Evolutionary conservation across 345 rosid species (phyloP).

Genomic region (Euphorbia lathyris): DNA sequence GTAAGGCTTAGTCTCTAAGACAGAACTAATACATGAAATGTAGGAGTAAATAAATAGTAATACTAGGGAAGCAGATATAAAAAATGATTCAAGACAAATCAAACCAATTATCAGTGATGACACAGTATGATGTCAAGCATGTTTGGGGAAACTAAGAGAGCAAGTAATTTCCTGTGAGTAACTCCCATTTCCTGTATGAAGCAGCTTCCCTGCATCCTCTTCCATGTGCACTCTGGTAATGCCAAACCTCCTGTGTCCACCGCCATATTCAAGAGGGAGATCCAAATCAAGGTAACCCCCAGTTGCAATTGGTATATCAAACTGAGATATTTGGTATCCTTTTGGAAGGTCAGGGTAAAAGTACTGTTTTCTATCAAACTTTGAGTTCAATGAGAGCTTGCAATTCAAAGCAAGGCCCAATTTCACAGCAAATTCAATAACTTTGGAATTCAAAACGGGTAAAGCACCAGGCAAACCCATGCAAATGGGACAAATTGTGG

Average conservation of each 20-base stretch:
- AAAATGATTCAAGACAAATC: conserved; percentile 5
- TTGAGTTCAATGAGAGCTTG: conserved; percentile 69
- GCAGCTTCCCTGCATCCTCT: conserved; percentile 94
- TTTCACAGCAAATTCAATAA: conserved; percentile 76
- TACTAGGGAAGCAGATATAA: neutral
- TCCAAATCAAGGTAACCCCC: conserved; percentile 80
- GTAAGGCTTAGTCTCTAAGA: no score
- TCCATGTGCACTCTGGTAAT: conserved; percentile 97
- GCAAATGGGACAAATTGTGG: conserved; percentile 80
- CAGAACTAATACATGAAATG: no score
- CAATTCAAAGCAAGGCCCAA: conserved; percentile 88
- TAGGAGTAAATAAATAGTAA: no score
- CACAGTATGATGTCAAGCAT: neutral
- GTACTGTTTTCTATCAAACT: conserved; percentile 95
- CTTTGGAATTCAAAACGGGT: conserved; percentile 82
- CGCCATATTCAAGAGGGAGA: conserved; percentile 84
- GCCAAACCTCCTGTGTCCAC: conserved; percentile 86
- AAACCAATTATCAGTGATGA: neutral
- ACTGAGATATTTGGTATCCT: conserved; percentile 94
- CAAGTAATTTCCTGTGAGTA: conserved; percentile 59
- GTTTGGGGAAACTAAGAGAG: conserved; percentile 20
- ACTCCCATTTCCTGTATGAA: conserved; percentile 71
- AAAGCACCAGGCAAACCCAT: conserved; percentile 97
- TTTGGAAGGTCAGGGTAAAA: conserved; percentile 97
- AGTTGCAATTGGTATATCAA: conserved; percentile 84